Base-by-base conservation (phyloP, 257 asterid species). In the Parsonsia alboflavescens region DNA sequence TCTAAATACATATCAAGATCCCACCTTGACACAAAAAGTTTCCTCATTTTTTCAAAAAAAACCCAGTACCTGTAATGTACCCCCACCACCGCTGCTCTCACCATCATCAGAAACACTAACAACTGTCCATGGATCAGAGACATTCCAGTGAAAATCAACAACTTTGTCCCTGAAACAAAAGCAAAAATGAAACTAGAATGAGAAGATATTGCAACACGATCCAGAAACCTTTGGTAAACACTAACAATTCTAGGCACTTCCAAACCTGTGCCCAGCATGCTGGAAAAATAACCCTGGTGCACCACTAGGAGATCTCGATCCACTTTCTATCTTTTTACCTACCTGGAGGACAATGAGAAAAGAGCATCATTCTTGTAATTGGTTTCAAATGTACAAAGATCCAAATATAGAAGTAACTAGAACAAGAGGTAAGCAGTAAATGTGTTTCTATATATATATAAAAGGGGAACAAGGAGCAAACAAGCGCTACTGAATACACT, bases 231-330 rank as follows among this genome's bases (percentile, higher is more conserved):
- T 59, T 59, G 0, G 2, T 17, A 28, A 36, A 67, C 64, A 59
- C 49, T 50, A 36, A 15, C 57, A 17, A 64, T n/a, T 10, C 33
- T 59, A 78, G 68, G 76, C 70, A 81, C 82, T 36, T 78, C 75
- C 82, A 73, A 65, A 92, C 99, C 99, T 92, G 93, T 95, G 99
- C 70, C 99, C 99, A 82, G 97, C 96, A 80, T 95, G 99, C 81
- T 91, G 97, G 78, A 95, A 95, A 81, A 95, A 95, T 88, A 95
- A 86, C 74, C 99, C 99, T 53, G 90, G 87, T 61, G 96, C 90
- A 77, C 85, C 62, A 82, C 75, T 83, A 70, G 84, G 82, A 80
- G 92, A 75, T 75, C 84, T 84, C 9, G 88, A 65, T 78, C 85
- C 91, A 39, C 80, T 71, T 56, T 89, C 96, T 80, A 84, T 86